phyloP scores from a whole-genome alignment of 1,139 yeast species.

The Nakaseomyces kungkrabaensis region DNA sequence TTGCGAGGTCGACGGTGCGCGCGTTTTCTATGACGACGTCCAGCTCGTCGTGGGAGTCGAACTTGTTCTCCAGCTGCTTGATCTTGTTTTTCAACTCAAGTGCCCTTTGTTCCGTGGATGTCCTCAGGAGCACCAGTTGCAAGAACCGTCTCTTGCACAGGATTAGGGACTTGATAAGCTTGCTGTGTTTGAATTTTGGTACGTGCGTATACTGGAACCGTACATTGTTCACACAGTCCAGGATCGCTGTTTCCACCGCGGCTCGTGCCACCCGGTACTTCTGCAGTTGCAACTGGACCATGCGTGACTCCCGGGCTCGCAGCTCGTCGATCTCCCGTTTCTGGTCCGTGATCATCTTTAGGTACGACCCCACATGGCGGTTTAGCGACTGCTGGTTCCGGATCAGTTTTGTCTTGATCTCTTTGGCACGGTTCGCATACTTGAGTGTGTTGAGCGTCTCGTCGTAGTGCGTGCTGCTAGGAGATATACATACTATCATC shows the following conservation, averaged over 20 bases:
- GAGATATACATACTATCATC: constrained; percentile 90
- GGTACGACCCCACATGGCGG: constrained; percentile 79
- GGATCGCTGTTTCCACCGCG: constrained; percentile 33
- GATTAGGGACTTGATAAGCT: constrained; percentile 32
- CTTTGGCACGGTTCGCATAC: constrained; percentile 86
- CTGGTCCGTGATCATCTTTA: constrained; percentile 79
- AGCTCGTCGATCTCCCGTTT: constrained; percentile 67
- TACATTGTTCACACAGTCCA: constrained; percentile 36
- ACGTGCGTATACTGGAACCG: constrained; percentile 35
- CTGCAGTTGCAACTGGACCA: constrained; percentile 33
- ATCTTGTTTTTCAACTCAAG: constrained; percentile 31
- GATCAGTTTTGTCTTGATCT: constrained; percentile 70
- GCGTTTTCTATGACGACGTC: constrained; percentile 39
- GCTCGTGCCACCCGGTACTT: constrained; percentile 30
- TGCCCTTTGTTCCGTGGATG: too few species aligned
- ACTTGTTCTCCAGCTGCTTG: constrained; percentile 41
- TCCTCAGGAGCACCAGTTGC: constrained; percentile 32
- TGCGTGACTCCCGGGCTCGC: constrained; percentile 42
- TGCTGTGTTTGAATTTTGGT: constrained; percentile 40
- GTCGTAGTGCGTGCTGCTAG: constrained; percentile 77
- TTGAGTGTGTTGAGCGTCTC: constrained; percentile 84
- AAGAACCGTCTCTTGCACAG: constrained; percentile 52
- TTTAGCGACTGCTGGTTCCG: constrained; percentile 70
- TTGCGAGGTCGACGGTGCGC: constrained; percentile 35
- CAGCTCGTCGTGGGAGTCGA: constrained; percentile 40